Evolutionary conservation across 768 basidiomycete species (phyloP).

Genomic region (Mycena sanguinolenta): DNA sequence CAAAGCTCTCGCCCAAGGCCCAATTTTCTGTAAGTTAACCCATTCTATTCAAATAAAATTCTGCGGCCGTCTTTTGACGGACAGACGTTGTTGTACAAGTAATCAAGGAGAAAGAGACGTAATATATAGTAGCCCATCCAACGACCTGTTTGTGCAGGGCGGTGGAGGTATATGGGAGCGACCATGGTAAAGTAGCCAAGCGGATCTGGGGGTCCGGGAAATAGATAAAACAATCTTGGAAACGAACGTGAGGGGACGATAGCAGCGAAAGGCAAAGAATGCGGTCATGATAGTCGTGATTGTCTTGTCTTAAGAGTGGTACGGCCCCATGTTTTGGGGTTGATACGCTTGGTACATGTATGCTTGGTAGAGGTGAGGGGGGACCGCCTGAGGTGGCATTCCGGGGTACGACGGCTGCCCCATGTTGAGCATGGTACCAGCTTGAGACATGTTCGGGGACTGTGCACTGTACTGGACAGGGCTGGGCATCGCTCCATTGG

Average conservation of each 20-base stretch:
- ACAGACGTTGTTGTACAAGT: conserved; percentile 63
- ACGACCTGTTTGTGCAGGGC: conserved; percentile 32
- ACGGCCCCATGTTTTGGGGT: conserved; percentile 83
- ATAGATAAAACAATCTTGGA: conserved; percentile 30
- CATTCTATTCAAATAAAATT: conserved; percentile 34
- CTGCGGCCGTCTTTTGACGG: conserved; percentile 35
- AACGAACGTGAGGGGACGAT: conserved; percentile 35
- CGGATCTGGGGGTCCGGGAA: conserved; percentile 26
- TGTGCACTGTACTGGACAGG: conserved; percentile 68
- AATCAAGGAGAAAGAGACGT: conserved; percentile 45
- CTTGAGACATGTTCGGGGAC: conserved; percentile 71
- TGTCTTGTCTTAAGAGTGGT: conserved; percentile 66
- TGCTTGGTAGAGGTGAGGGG: conserved; percentile 79
- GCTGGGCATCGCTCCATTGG: conserved; percentile 61
- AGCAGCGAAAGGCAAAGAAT: conserved; percentile 36
- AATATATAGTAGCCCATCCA: conserved; percentile 53
- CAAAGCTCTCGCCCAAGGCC: too few relatives aligned
- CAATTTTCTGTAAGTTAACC: neutral
- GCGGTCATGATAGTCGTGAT: conserved; percentile 50
- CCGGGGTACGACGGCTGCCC: conserved; percentile 74
- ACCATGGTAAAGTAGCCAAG: conserved; percentile 35
- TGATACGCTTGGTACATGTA: conserved; percentile 91
- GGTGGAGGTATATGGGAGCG: conserved; percentile 33
- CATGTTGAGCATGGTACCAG: conserved; percentile 72
- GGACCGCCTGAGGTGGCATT: conserved; percentile 69